Evolutionary conservation across 75 land plant species (phyloP), one percentile per base, ranked within the genome.

Genomic region (Isoetes taiwanensis): DNA sequence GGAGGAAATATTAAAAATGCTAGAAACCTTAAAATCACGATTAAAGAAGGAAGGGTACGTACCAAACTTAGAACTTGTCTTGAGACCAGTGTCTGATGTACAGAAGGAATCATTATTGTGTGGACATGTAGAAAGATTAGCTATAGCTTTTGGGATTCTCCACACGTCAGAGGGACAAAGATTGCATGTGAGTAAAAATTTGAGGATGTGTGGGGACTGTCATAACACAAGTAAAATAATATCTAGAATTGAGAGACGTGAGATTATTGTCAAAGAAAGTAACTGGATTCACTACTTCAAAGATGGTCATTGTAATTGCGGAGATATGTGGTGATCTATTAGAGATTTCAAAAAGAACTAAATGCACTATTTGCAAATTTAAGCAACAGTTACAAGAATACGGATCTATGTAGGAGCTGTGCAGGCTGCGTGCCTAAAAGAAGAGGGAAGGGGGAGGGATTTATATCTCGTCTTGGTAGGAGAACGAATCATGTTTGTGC

Each of bases 181-280:
- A 5, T 68, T 81, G 9, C 66, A 74, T 27, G 64, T 77, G 0
- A 39, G 71, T 10, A 81, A 81, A 65, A 81, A 77, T 56, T 46
- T 76, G 34, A 76, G 84, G 48, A 72, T 77, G 3, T 81, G 84
- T 52, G 72, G 24, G 24, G 80, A 81, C 57, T 81, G 84, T 27
- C 84, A 81, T 37, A 0, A 43, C 25, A 77, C 73, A 1, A 71
- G 60, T 8, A 74, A 81, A 59, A 66, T 81, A n/a, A 64, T 81
- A 6, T 71, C 80, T 1, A 81, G 71, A 67, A 40, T 77, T 56
- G 74, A 31, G 54, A 70, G 65, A 0, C 10, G 84, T 26, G 80
- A 77, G 68, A 71, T 81, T 20, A 31, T 74, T 25, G 74, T 81
- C 24, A 70, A 80, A 56, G 84, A 81, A 56, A 53, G 76, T 0